These are phyloP conservation scores for Lentinus tigrinus DNA, from an alignment of 768 basidiomycete species.

Conservation along the genomic window DNA sequence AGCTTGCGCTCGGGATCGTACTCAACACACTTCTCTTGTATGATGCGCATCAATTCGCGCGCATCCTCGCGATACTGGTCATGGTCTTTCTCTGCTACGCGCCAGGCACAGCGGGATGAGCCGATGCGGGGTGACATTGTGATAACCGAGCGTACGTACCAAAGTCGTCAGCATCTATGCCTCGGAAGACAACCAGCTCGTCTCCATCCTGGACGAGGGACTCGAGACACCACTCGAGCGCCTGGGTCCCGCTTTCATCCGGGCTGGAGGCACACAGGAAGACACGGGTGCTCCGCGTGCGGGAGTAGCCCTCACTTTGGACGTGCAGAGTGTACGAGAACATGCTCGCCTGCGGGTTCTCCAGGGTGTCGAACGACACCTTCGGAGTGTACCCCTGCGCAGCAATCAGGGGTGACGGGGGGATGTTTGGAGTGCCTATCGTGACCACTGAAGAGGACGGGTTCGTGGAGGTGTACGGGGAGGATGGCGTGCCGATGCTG, in stretches of 20 bases:
- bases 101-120: constrained; percentile 4
- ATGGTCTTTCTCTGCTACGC: constrained; percentile 68
- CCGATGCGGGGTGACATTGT: background rate
- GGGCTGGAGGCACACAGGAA: constrained; percentile 88
- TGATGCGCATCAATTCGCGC: constrained; percentile 69
- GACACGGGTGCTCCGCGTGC: constrained; percentile 75
- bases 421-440: constrained; percentile 11
- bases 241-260: constrained; percentile 86
- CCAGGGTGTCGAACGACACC: constrained; percentile 87
- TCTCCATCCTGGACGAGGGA: constrained; percentile 84
- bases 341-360: constrained; percentile 78
- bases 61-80: constrained; percentile 82
- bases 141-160: constrained; percentile 43
- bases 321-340: constrained; percentile 86
- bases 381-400: constrained; percentile 50
- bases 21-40: constrained; percentile 81
- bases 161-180: constrained; percentile 83
- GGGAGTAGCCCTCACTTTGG: constrained; percentile 77
- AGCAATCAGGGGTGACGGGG: constrained; percentile 20
- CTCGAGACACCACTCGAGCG: constrained; percentile 91
- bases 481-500: constrained; percentile 16
- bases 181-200: constrained; percentile 89
- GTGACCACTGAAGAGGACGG: constrained; percentile 12
- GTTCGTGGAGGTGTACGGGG: background rate
- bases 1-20: constrained; percentile 81